Evolutionary conservation across 441 rosid genomes (phyloP).

Genomic region (Capsella rubella): DNA sequence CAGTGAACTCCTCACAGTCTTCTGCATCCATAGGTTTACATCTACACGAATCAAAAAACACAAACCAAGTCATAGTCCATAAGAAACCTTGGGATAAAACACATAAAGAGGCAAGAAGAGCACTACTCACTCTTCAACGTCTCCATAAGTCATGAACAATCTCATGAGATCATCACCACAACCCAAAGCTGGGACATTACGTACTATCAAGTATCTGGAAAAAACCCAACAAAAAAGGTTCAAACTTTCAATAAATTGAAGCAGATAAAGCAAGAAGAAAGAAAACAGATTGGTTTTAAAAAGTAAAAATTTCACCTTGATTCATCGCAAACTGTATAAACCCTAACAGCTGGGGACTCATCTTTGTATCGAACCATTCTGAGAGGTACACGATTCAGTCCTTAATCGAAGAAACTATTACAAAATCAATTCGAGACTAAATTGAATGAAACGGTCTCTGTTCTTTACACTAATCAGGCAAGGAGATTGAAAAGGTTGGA

Average conservation of each 20-base stretch:
- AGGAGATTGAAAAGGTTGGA: too few species aligned
- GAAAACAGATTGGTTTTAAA: background rate
- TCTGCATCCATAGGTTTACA: conserved; percentile 97
- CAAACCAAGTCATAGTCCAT: background rate
- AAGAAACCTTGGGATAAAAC: background rate
- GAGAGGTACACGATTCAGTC: background rate
- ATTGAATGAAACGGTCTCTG: too few species aligned
- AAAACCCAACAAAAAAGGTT: conserved; percentile 5
- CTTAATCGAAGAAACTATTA: background rate
- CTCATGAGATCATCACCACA: conserved; percentile 81
- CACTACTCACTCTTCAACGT: conserved; percentile 77
- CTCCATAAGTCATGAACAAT: conserved; percentile 73
- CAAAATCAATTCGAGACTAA: too few species aligned
- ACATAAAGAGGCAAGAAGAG: background rate
- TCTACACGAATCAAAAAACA: conserved; percentile 46
- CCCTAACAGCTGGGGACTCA: conserved; percentile 71
- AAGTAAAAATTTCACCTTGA: conserved; percentile 60
- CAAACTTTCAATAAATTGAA: background rate
- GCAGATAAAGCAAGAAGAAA: background rate
- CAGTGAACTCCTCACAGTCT: conserved; percentile 79
- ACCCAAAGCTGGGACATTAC: conserved; percentile 84
- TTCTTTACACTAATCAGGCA: too few species aligned
- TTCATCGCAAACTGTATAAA: conserved; percentile 86
- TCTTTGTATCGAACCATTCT: conserved; percentile 76
- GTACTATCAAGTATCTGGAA: conserved; percentile 75